These are phyloP conservation scores for Termitomyces sp. DNA, from an alignment of 768 basidiomycete species.

Conservation along the genomic window DNA sequence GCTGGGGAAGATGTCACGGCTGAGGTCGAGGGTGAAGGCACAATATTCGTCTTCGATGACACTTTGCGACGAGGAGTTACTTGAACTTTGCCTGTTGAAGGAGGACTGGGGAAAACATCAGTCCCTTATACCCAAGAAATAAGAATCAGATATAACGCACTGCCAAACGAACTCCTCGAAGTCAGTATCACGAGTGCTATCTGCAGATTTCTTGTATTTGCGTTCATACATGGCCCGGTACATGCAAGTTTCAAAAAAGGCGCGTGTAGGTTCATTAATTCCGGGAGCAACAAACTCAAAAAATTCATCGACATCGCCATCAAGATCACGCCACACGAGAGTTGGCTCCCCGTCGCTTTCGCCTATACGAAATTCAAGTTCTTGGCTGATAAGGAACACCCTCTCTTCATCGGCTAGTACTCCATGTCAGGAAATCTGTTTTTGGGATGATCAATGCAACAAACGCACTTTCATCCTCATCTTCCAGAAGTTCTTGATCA, in stretches of 20 bases:
- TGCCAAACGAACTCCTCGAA: slow-evolving; percentile 80
- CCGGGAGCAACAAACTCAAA: slow-evolving; percentile 88
- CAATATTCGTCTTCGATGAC: slow-evolving; percentile 19
- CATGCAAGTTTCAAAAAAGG: slow-evolving; percentile 92
- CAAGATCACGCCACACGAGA: slow-evolving; percentile 89
- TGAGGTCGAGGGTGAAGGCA: not conserved
- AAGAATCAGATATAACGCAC: slow-evolving; percentile 44
- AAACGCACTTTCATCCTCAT: slow-evolving; percentile 80
- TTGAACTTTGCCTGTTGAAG: slow-evolving; percentile 23
- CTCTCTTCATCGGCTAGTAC: slow-evolving; percentile 86
- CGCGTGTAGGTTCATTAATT: slow-evolving; percentile 77
- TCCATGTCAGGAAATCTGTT: not conserved
- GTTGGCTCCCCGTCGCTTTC: slow-evolving; percentile 73
- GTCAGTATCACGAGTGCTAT: slow-evolving; percentile 61
- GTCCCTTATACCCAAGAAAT: not conserved
- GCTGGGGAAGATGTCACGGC: slow-evolving; percentile 2
- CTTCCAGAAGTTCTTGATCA: slow-evolving; percentile 91
- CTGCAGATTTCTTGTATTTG: slow-evolving; percentile 74
- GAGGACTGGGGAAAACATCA: slow-evolving; percentile 27
- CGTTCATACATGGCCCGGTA: slow-evolving; percentile 96
- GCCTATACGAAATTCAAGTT: slow-evolving; percentile 81
- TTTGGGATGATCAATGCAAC: slow-evolving; percentile 4
- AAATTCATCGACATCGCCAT: slow-evolving; percentile 88
- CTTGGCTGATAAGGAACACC: slow-evolving; percentile 86
- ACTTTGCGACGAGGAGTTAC: slow-evolving; percentile 29